These are phyloP conservation scores for Kwoniella europaea DNA, from an alignment of 768 basidiomycete genomes.

Conservation along the genomic window DNA sequence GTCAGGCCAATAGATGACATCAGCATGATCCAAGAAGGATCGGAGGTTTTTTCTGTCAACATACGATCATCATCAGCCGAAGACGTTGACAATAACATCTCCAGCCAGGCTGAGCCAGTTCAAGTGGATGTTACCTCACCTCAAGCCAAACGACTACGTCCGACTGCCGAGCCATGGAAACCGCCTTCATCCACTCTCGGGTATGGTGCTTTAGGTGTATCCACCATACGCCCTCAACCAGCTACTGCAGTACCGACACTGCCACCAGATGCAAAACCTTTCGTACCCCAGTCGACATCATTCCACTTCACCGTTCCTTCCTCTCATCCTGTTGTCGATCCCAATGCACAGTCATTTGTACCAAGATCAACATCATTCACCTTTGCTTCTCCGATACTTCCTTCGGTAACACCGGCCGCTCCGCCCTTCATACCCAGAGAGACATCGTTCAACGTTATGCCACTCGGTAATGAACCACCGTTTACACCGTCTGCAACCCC, in stretches of 20 bases:
- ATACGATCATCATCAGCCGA: neutral
- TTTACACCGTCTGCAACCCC: neutral
- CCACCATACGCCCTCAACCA: neutral
- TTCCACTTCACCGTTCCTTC: conserved; percentile 11
- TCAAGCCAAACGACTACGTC: conserved; percentile 13
- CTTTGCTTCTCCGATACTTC: neutral
- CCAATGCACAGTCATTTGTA: conserved; percentile 12
- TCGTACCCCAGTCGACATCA: conserved; percentile 2
- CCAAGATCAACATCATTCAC: conserved; percentile 9
- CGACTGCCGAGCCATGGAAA: conserved; percentile 2
- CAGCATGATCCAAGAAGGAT: neutral
- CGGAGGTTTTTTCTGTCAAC: no score
- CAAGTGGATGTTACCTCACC: neutral
- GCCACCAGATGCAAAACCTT: neutral
- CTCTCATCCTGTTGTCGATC: neutral
- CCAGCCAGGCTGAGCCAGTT: no score
- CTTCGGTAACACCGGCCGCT: neutral
- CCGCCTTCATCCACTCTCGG: neutral
- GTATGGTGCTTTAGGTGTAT: conserved; percentile 10
- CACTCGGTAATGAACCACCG: neutral
- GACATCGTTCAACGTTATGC: neutral
- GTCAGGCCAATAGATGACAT: neutral
- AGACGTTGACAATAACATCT: no score
- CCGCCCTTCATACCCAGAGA: neutral
- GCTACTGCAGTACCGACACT: neutral